These are phyloP conservation scores for Plectosphaerella cucumerina DNA, from an alignment of 2,329 filamentous ascomycete genomes.

Conservation along the genomic window DNA sequence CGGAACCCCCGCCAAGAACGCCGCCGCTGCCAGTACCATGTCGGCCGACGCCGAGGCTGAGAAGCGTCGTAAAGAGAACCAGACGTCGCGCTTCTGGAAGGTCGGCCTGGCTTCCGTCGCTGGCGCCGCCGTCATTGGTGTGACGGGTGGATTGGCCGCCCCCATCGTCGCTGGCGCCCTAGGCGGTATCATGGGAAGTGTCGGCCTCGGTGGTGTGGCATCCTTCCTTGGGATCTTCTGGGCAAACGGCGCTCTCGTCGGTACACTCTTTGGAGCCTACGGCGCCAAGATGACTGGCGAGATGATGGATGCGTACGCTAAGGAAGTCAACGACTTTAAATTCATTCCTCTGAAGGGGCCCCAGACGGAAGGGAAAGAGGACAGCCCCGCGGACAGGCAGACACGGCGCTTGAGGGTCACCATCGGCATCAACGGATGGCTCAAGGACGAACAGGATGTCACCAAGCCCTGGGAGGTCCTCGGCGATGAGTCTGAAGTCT, in stretches of 20 bases:
- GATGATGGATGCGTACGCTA: conserved; percentile 84
- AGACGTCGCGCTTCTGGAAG: conserved; percentile 75
- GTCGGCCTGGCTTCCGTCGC: conserved; percentile 85
- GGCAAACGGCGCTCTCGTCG: conserved; percentile 80
- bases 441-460: conserved; percentile 70
- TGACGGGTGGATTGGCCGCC: conserved; percentile 87
- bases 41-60: conserved; percentile 73
- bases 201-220: conserved; percentile 81
- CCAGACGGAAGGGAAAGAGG: conserved; percentile 23
- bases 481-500: conserved; percentile 68
- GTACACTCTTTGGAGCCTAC: conserved; percentile 83
- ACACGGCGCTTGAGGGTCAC: conserved; percentile 66
- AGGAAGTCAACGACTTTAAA: conserved; percentile 75
- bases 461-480: conserved; percentile 76
- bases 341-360: conserved; percentile 69
- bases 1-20: conserved; percentile 16
- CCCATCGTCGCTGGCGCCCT: conserved; percentile 83
- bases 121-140: conserved; percentile 83
- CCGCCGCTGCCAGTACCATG: conserved; percentile 40
- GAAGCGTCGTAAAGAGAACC: conserved; percentile 67
- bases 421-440: conserved; percentile 85
- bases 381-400: conserved; percentile 19
- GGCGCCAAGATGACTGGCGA: conserved; percentile 75
- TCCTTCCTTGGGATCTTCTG: conserved; percentile 83
- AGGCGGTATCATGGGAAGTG: conserved; percentile 77